Base-by-base conservation (phyloP, 768 basidiomycete genomes). In the Chiua virens region DNA sequence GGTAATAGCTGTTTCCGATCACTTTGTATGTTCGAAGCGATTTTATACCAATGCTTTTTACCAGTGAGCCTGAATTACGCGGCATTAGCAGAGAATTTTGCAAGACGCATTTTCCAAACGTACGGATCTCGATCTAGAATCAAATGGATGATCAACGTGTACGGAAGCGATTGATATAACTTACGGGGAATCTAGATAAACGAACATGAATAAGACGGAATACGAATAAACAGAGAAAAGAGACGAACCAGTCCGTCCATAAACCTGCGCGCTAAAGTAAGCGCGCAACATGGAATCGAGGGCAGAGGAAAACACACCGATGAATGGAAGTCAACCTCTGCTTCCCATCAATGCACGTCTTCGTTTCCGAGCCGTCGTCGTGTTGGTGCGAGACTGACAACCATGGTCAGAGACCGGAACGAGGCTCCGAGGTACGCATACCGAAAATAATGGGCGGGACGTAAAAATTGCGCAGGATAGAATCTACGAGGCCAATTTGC, bases 401-500 rank as follows among this genome's bases (percentile, higher is more conserved):
- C 0, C 8, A 52, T 10, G 4, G 46, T 49, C 13, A 50, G 56
- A 50, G 55, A 42, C n/a, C 25, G 7, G 3, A 20, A 14, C 17
- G 4, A 18, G 28, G 7, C 1, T 9, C 23, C 8, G 39, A 15
- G 20, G 1, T 9, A 11, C 1, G 5, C 77, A n/a, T 54, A 83
- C 83, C 77, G 54, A 92, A 91, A 10, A 92, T 85, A 21, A 92
- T 75, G 0, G 89, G 86, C 0, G 90, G 90, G 9, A 92, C 79
- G 49, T 89, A 89, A 53, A 83, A 89, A 61, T 90, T 89, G 39
- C 86, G 82, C 53, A 88, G 80, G 11, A 91, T 75, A 2, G 86
- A 88, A 63, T 92, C 90, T 37, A 92, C 82, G 23, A 92, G 75
- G 1, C 81, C 80, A 20, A 84, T 79, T 64, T 90, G 87, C 66